These are phyloP conservation scores for Zygotorulaspora florentina DNA, from an alignment of 805 yeast species.

Conservation along the genomic window DNA sequence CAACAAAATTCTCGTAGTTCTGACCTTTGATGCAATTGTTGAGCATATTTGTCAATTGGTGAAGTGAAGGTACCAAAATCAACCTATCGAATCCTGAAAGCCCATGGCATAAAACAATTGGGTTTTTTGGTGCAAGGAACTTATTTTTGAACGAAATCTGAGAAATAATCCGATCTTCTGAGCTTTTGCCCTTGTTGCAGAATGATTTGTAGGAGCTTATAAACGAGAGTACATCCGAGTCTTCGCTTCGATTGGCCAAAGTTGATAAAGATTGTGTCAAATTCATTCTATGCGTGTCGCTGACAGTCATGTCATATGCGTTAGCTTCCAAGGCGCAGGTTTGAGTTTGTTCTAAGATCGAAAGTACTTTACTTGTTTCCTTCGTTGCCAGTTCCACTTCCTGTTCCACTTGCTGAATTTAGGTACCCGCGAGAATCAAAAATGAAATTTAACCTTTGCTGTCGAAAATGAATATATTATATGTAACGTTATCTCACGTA, in stretches of 20 bases:
- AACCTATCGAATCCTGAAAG: slow-evolving; percentile 72
- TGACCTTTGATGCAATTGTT: slow-evolving; percentile 15
- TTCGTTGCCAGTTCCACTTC: too few species aligned
- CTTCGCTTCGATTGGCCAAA: background rate
- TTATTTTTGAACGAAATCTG: slow-evolving; percentile 28
- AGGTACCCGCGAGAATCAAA: background rate
- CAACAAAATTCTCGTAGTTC: slow-evolving; percentile 22
- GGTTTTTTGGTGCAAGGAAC: slow-evolving; percentile 60
- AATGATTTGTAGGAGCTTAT: slow-evolving; percentile 1
- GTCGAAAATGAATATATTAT: background rate
- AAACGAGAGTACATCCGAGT: slow-evolving; percentile 4
- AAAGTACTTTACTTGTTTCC: too few species aligned
- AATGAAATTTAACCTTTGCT: too few species aligned
- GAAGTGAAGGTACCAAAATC: slow-evolving; percentile 41
- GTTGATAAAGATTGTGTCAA: background rate
- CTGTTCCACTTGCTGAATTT: background rate
- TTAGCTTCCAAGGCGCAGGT: too few species aligned
- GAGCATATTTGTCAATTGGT: slow-evolving; percentile 28
- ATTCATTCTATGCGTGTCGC: background rate
- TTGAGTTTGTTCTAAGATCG: too few species aligned
- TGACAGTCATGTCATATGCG: background rate
- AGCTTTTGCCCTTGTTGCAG: background rate
- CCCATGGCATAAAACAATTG: slow-evolving; percentile 83
- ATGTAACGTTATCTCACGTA: background rate
- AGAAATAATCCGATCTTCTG: background rate